phyloP scores from a whole-genome alignment of 2,329 filamentous ascomycete species.

The Aureobasidium melanogenum region DNA sequence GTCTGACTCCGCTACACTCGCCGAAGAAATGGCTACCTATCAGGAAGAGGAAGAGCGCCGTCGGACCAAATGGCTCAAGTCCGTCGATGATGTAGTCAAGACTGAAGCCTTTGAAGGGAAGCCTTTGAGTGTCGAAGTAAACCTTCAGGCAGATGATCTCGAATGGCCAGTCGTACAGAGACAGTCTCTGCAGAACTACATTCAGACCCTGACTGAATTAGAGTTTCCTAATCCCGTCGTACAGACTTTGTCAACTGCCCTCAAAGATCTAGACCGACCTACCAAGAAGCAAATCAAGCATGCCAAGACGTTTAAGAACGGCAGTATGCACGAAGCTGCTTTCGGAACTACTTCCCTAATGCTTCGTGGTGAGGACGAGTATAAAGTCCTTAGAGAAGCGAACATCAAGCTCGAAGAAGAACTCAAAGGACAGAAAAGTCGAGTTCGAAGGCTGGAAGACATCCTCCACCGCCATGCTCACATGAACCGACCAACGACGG shows the following conservation, averaged over 20 bases:
- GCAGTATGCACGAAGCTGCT: constrained; percentile 84
- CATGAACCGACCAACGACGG: constrained; percentile 37
- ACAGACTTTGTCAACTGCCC: constrained; percentile 63
- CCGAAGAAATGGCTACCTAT: constrained; percentile 86
- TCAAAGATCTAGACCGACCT: constrained; percentile 70
- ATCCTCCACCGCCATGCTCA: constrained; percentile 75
- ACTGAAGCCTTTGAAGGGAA: constrained; percentile 58
- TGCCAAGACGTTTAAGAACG: constrained; percentile 91
- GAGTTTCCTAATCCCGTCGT: constrained; percentile 58
- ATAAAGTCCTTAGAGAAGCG: constrained; percentile 42
- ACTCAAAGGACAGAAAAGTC: constrained; percentile 84
- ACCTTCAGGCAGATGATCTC: constrained; percentile 68
- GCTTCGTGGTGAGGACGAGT: constrained; percentile 78
- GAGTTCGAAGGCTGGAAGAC: constrained; percentile 85
- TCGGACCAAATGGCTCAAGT: constrained; percentile 82
- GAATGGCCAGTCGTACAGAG: constrained; percentile 71
- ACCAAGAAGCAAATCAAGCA: constrained; percentile 80
- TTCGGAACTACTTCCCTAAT: constrained; percentile 80
- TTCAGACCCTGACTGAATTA: constrained; percentile 56
- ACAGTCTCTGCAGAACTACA: constrained; percentile 67
- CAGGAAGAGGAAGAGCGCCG: constrained; percentile 88
- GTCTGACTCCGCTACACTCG: constrained; percentile 73
- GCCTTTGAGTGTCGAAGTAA: constrained; percentile 74
- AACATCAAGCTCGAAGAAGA: constrained; percentile 51
- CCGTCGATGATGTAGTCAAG: constrained; percentile 65